phyloP scores from a whole-genome alignment of 2,329 filamentous ascomycete genomes.

The Botrytis hyacinthi region DNA sequence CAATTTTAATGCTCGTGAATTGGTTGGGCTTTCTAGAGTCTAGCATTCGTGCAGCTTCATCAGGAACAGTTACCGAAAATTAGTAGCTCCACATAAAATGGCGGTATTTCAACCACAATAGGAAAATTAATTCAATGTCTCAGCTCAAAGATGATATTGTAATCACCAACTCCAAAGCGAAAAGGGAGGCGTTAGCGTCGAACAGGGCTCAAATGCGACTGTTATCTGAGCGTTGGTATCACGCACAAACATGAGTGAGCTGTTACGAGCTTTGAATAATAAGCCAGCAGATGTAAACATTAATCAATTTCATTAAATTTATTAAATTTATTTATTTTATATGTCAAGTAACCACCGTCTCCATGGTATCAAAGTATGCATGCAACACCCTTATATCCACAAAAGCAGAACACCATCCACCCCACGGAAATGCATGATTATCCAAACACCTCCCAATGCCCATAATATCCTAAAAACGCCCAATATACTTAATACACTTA shows the following conservation, averaged over 20 bases:
- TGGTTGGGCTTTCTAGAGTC: not conserved
- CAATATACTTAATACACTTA: slow-evolving; percentile 1
- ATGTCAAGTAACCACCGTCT: not conserved
- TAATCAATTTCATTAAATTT: slow-evolving; percentile 4
- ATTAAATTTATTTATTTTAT: not conserved
- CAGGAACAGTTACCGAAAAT: not conserved
- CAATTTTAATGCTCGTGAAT: not conserved
- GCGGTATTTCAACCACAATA: not conserved
- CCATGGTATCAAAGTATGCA: slow-evolving; percentile 10
- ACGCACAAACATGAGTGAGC: not conserved
- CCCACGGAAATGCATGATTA: not conserved
- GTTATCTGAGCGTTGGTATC: not conserved
- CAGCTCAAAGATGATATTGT: not conserved
- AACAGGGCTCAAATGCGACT: not conserved
- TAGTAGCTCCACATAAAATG: not conserved
- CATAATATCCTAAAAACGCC: not conserved
- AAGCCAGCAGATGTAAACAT: not conserved
- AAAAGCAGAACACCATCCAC: not conserved
- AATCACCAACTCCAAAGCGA: not conserved
- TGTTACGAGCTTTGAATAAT: not conserved
- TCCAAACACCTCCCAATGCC: slow-evolving; percentile 7
- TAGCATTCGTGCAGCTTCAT: not conserved
- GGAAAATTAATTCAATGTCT: not conserved
- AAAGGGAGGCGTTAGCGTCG: not conserved
- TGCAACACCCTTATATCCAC: not conserved